phyloP scores from a whole-genome alignment of 1,284 basidiomycete genomes.

The Irpex rosettiformis region DNA sequence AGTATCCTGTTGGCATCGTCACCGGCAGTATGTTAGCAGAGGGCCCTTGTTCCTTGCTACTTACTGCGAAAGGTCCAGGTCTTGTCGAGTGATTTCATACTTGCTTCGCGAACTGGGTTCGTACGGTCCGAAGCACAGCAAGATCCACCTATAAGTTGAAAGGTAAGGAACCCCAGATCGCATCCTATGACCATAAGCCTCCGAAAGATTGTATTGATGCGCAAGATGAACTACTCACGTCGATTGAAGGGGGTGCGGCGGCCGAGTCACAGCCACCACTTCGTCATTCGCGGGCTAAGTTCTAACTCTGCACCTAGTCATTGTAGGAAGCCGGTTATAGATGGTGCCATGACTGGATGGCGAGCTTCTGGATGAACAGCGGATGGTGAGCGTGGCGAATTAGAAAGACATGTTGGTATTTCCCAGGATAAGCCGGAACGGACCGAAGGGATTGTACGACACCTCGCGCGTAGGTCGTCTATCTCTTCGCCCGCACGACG shows the following conservation, averaged over 20 bases:
- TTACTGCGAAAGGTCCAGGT: background rate
- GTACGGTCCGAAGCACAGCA: background rate
- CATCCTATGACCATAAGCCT: background rate
- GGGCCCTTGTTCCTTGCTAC: background rate
- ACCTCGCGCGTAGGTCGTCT: background rate
- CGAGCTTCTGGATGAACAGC: background rate
- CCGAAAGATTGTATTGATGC: background rate
- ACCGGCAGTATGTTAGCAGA: background rate
- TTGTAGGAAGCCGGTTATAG: background rate
- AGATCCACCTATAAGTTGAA: background rate
- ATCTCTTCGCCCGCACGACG: background rate
- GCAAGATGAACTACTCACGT: background rate
- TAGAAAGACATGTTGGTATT: background rate
- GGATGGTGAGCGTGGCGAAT: background rate
- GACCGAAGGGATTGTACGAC: background rate
- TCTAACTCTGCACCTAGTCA: background rate
- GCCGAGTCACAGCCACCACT: background rate
- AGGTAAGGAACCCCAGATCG: background rate
- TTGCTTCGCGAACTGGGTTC: background rate
- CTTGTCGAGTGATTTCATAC: background rate
- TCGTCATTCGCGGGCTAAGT: background rate
- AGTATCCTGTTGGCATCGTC: background rate
- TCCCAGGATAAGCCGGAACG: background rate
- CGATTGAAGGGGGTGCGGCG: background rate
- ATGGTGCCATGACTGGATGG: background rate